These are phyloP conservation scores for Huntiella omanensis DNA, from an alignment of 2,329 filamentous ascomycete species.

Conservation along the genomic window DNA sequence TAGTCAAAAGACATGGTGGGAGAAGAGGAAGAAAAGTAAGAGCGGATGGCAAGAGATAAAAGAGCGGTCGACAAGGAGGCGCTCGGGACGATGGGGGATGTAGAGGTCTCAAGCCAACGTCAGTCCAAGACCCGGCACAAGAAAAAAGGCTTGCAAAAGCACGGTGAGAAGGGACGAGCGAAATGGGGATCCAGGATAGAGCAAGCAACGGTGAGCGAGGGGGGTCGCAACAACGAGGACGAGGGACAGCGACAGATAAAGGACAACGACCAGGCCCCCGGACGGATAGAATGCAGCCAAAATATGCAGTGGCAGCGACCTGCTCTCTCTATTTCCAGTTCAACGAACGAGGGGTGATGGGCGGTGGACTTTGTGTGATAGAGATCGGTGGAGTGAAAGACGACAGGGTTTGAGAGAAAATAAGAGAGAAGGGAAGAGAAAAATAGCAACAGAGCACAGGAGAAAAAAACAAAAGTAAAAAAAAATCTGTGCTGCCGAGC, in stretches of 20 bases:
- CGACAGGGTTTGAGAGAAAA: too few relatives aligned
- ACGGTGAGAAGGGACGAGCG: constrained; percentile 2
- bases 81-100: constrained; percentile 2
- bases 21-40: constrained; percentile 8
- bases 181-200: constrained; percentile 1
- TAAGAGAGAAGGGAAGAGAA: too few relatives aligned
- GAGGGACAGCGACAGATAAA: neutral
- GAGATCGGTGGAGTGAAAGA: too few relatives aligned
- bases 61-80: constrained; percentile 6
- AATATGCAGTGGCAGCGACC: neutral
- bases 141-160: constrained; percentile 3
- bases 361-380: neutral
- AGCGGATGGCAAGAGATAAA: constrained; percentile 2
- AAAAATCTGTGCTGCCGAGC: neutral
- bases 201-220: constrained; percentile 3
- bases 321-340: neutral
- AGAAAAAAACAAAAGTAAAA: neutral
- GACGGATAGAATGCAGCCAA: constrained; percentile 1
- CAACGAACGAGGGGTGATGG: neutral
- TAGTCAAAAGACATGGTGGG: constrained; percentile 11
- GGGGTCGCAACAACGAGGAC: neutral
- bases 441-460: neutral
- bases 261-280: neutral
- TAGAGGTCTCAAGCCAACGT: constrained; percentile 8
- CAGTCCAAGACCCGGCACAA: constrained; percentile 3